Conservation (phyloP, 441 rosid genomes). For the Aleurites moluccanus region DNA sequence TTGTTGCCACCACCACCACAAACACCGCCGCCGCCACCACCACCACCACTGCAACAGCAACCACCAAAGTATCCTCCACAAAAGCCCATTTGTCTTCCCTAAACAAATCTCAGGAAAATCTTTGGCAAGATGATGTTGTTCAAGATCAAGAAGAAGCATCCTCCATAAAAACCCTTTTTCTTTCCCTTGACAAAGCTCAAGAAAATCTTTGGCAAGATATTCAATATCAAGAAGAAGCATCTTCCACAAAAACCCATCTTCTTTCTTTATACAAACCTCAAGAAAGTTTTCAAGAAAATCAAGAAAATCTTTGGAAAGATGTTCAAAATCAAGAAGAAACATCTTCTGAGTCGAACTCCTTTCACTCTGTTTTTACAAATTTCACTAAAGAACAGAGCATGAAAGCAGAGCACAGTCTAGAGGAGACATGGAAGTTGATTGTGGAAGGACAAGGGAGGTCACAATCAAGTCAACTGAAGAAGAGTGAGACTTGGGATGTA, state of each 20-base stretch:
- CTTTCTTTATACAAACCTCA: background rate
- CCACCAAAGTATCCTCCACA: background rate
- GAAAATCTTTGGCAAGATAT: background rate
- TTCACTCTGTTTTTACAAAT: constrained; percentile 5
- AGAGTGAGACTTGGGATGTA: constrained; percentile 46
- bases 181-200: background rate
- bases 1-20: too few species aligned
- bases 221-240: background rate
- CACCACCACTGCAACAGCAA: constrained; percentile 11
- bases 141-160: too few species aligned
- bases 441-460: constrained; percentile 53
- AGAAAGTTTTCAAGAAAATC: too few species aligned
- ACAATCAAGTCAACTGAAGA: constrained; percentile 44
- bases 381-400: constrained; percentile 12
- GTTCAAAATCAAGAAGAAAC: too few species aligned
- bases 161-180: background rate
- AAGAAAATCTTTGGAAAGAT: background rate
- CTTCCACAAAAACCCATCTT: background rate
- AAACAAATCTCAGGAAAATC: background rate
- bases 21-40: constrained; percentile 44
- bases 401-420: constrained; percentile 45
- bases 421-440: constrained; percentile 61
- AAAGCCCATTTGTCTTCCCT: background rate
- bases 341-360: constrained; percentile 18
- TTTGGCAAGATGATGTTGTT: background rate